Evolutionary conservation across 2,329 filamentous ascomycete species (phyloP), one percentile per base, ranked within the genome.

Genomic region (Graphilbum fragrans): DNA sequence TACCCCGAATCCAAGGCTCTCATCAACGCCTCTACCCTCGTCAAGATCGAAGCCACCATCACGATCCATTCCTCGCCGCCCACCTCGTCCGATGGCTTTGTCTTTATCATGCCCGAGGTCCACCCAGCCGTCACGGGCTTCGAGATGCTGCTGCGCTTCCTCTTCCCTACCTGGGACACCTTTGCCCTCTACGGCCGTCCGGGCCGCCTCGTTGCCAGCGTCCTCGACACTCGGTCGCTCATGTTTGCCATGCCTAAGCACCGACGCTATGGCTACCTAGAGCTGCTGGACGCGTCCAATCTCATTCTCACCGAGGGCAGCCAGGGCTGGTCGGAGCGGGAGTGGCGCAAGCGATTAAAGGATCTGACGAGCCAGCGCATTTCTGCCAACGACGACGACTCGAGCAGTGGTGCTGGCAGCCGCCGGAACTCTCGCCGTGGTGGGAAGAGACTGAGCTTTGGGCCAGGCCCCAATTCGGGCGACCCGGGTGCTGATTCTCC

Each of bases 161-260:
- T 98, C 12, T 93, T 98, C 57, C 92, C 92, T 0, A 85, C 87
- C 0, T 98, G 86, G 68, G 92, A 98, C 57, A 86, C 86, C 0
- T 98, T 95, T 58, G 78, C 73, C 32, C 68, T 98, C 2, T 98
- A 98, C 53, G 92, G 92, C 22, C 82, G 92, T 19, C 92, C 92
- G 0, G 83, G 77, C 22, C 80, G 86, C 46, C 69, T 98, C 35
- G 80, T 94, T 27, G 86, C 92, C 3, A 94, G 94, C 55, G 81
- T 84, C 0, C 73, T 88, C 35, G 88, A 96, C 59, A 70, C 84
- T 4, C 77, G 86, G 36, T 94, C 92, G 43, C 70, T 98, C 49
- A 98, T 98, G 92, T 98, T 96, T 59, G 92, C 88, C 6, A 93
- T 98, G 80, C 90, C 92, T 0, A 86, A 84, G 52, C 79, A 92